Conservation (phyloP, 2,329 filamentous ascomycete genomes). For the Trichoderma sp. region DNA sequence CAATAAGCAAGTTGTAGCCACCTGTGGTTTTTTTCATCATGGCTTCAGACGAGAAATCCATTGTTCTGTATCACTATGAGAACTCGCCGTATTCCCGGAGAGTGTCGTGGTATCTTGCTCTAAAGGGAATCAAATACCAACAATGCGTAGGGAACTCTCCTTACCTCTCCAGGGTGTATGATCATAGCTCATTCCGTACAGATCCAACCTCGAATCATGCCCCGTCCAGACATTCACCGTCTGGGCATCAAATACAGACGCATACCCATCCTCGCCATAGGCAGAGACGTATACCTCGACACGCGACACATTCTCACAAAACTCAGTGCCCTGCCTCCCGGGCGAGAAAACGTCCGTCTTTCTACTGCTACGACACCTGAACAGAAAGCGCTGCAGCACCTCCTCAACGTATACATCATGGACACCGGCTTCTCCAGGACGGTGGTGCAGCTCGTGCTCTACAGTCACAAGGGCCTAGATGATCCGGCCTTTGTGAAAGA, state of each 20-base stretch:
- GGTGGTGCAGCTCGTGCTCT: slow-evolving; percentile 57
- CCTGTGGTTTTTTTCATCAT: neutral
- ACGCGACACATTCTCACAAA: slow-evolving; percentile 67
- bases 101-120: slow-evolving; percentile 66
- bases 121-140: slow-evolving; percentile 64
- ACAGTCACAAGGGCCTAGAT: slow-evolving; percentile 53
- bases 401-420: slow-evolving; percentile 58
- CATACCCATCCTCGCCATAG: slow-evolving; percentile 67
- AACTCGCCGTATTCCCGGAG: slow-evolving; percentile 13
- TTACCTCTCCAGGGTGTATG: neutral
- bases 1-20: neutral
- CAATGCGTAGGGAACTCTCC: slow-evolving; percentile 59
- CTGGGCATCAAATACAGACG: slow-evolving; percentile 68
- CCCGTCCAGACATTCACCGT: slow-evolving; percentile 62
- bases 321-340: slow-evolving; percentile 59
- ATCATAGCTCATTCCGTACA: slow-evolving; percentile 34
- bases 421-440: slow-evolving; percentile 59
- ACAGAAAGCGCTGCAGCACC: slow-evolving; percentile 51
- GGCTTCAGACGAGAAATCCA: neutral
- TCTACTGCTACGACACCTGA: slow-evolving; percentile 42
- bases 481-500: slow-evolving; percentile 64
- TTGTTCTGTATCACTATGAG: slow-evolving; percentile 24
- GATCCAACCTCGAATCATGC: slow-evolving; percentile 66
- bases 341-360: slow-evolving; percentile 39
- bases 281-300: slow-evolving; percentile 68